phyloP scores from a whole-genome alignment of 78 protist genomes.

The Monocercomonoides exilis region DNA sequence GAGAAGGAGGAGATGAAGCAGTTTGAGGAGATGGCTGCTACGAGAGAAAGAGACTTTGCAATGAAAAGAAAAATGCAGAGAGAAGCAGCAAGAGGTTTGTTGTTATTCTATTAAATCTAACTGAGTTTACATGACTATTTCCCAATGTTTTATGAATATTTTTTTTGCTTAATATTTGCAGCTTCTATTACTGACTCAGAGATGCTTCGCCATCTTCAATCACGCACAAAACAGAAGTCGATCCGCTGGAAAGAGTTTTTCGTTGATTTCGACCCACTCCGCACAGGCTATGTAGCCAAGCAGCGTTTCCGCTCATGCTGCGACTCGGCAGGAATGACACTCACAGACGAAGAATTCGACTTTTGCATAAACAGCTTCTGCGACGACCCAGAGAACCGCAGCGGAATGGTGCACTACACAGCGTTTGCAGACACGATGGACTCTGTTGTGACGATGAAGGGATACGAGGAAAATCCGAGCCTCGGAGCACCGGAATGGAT shows the following conservation, averaged over 20 bases:
- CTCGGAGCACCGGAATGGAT: background rate
- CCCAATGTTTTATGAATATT: too few relatives aligned
- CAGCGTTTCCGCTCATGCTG: background rate
- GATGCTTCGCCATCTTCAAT: background rate
- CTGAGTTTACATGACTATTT: too few relatives aligned
- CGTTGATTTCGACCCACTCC: background rate
- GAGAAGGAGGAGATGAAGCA: background rate
- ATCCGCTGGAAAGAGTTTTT: background rate
- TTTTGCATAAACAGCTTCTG: background rate
- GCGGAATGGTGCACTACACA: background rate
- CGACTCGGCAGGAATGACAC: background rate
- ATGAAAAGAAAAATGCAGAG: too few relatives aligned
- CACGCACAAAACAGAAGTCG: background rate
- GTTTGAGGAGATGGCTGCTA: background rate
- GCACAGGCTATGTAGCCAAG: background rate
- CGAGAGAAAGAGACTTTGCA: too few relatives aligned
- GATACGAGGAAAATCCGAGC: background rate
- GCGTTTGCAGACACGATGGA: background rate
- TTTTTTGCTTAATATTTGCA: too few relatives aligned
- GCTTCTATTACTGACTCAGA: too few relatives aligned
- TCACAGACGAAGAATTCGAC: background rate
- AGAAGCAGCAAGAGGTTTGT: too few relatives aligned
- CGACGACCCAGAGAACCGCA: background rate
- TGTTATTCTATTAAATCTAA: too few relatives aligned
- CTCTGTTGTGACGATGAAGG: background rate